phyloP scores from a whole-genome alignment of 1,284 basidiomycete genomes.

The Tilletia setariae region DNA sequence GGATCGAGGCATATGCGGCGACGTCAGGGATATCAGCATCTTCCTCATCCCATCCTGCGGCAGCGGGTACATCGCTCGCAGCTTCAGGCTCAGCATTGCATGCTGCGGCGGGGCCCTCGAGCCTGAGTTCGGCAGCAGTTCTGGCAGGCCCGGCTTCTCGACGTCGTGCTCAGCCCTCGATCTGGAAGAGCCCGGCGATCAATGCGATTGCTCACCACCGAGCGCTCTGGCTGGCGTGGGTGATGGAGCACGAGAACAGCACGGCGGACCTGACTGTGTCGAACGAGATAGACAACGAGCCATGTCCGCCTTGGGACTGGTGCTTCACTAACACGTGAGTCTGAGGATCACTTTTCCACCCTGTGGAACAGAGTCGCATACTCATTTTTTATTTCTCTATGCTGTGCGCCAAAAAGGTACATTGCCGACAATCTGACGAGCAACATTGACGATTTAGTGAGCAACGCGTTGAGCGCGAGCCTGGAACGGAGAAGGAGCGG shows the following conservation, averaged over 20 bases:
- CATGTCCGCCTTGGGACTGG: constrained; percentile 40
- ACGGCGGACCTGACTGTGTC: constrained; percentile 22
- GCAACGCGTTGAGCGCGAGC: too few species aligned
- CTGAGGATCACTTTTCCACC: not conserved
- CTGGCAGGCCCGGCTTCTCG: not conserved
- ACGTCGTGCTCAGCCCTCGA: not conserved
- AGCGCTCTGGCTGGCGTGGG: constrained; percentile 20
- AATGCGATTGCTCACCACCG: not conserved
- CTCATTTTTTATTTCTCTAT: too few species aligned
- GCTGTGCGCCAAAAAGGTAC: constrained; percentile 6
- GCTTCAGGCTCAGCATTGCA: too few species aligned
- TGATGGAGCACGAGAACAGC: constrained; percentile 27
- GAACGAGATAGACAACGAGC: constrained; percentile 28
- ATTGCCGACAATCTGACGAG: not conserved
- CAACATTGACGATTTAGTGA: not conserved
- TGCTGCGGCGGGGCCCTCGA: not conserved
- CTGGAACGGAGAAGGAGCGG: not conserved
- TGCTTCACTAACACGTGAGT: constrained; percentile 28
- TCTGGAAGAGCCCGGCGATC: not conserved
- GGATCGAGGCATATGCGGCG: not conserved
- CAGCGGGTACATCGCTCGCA: not conserved
- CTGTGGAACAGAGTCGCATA: too few species aligned
- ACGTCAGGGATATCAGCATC: too few species aligned
- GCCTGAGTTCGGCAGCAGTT: not conserved
- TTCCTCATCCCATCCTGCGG: not conserved